phyloP scores from a whole-genome alignment of 345 rosid species.

The Hypericum perforatum region DNA sequence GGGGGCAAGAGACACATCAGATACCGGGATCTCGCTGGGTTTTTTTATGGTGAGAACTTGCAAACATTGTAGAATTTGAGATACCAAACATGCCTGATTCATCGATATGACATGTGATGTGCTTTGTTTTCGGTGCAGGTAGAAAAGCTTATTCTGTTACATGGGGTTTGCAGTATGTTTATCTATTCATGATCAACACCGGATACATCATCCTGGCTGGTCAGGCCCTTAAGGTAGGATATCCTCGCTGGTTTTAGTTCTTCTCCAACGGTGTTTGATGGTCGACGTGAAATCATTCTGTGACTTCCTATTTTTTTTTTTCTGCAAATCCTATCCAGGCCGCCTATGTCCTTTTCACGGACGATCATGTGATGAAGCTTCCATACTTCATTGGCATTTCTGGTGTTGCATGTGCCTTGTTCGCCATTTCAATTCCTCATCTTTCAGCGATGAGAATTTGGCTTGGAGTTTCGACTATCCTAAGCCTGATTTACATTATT shows the following conservation, averaged over 20 bases:
- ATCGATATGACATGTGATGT: no score
- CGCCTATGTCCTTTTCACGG: slow-evolving; percentile 36
- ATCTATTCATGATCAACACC: slow-evolving; percentile 77
- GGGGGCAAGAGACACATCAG: slow-evolving; percentile 91
- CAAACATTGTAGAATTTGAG: no score
- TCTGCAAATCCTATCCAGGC: slow-evolving; percentile 34
- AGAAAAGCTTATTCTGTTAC: slow-evolving; percentile 50
- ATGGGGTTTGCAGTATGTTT: slow-evolving; percentile 66
- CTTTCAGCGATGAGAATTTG: slow-evolving; percentile 73
- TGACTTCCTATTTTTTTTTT: neutral
- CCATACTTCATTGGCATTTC: slow-evolving; percentile 45
- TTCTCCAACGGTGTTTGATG: neutral
- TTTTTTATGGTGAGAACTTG: slow-evolving; percentile 46
- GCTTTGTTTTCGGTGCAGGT: slow-evolving; percentile 31
- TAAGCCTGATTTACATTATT: slow-evolving; percentile 49
- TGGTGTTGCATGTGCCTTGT: slow-evolving; percentile 45
- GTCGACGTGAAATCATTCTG: neutral
- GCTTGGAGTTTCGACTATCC: slow-evolving; percentile 77
- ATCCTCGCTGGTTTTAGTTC: neutral
- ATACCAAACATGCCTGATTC: no score
- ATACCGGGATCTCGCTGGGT: slow-evolving; percentile 84
- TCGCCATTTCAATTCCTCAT: slow-evolving; percentile 80
- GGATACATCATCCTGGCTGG: slow-evolving; percentile 75
- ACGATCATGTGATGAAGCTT: slow-evolving; percentile 42
- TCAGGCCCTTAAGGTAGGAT: slow-evolving; percentile 62